Conservation (phyloP, 495 filamentous ascomycete species). For the Thermothielavioides terrestris region DNA sequence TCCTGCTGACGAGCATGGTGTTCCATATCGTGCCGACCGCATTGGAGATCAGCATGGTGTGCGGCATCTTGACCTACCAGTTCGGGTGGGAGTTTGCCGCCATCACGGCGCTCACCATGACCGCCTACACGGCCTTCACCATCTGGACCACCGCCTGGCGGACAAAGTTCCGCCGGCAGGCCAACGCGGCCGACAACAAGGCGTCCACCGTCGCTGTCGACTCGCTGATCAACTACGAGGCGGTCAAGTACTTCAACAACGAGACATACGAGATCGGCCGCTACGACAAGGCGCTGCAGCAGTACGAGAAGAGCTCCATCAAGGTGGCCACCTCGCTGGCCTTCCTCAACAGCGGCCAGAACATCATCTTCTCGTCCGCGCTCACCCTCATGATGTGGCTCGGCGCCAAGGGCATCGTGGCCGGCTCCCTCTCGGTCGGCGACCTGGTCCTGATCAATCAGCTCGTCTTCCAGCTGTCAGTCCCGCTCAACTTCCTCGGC, state of each 20-base stretch:
- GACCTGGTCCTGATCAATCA: conserved; percentile 98
- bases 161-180: conserved; percentile 88
- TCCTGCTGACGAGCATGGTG: conserved; percentile 93
- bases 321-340: conserved; percentile 91
- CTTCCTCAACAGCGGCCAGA: conserved; percentile 95
- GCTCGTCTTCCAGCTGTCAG: conserved; percentile 93
- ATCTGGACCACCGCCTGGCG: conserved; percentile 93
- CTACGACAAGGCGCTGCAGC: conserved; percentile 77
- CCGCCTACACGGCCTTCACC: conserved; percentile 87
- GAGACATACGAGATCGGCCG: conserved; percentile 86
- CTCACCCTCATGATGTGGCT: conserved; percentile 98
- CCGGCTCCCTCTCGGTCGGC: conserved; percentile 76
- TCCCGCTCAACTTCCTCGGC: conserved; percentile 92
- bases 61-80: conserved; percentile 88
- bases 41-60: conserved; percentile 89
- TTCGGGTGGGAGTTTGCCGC: conserved; percentile 86
- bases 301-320: conserved; percentile 90
- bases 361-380: conserved; percentile 91
- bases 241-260: conserved; percentile 99
- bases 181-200: conserved; percentile 92
- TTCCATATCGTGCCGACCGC: conserved; percentile 95
- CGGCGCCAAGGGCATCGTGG: conserved; percentile 78
- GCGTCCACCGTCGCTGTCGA: conserved; percentile 94
- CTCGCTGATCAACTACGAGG: conserved; percentile 95
- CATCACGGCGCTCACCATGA: conserved; percentile 86